Evolutionary conservation across 495 filamentous ascomycete species (phyloP).

Genomic region (Trichodelitschia bisporula): DNA sequence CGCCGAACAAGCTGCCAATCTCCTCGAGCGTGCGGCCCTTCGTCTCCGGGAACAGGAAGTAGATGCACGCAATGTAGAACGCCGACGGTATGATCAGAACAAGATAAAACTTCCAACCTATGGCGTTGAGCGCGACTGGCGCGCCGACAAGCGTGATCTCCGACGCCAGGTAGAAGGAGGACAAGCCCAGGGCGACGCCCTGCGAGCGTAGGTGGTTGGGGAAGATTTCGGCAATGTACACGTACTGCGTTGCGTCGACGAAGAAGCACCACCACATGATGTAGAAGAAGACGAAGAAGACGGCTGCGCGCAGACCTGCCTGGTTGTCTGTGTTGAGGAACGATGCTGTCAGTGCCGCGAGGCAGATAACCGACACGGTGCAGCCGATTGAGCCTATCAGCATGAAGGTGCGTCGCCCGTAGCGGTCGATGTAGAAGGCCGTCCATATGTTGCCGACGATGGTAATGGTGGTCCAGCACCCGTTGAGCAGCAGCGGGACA

Average conservation of each 20-base stretch:
- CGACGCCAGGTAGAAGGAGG: conserved; percentile 18
- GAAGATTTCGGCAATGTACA: conserved; percentile 23
- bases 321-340: conserved; percentile 18
- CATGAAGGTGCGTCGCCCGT: conserved; percentile 19
- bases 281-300: conserved; percentile 22
- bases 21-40: conserved; percentile 2
- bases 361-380: conserved; percentile 14
- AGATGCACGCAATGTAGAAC: conserved; percentile 11
- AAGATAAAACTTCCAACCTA: conserved; percentile 22
- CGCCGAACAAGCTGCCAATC: background rate
- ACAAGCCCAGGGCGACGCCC: conserved; percentile 20
- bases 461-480: conserved; percentile 19
- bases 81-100: conserved; percentile 21
- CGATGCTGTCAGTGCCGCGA: conserved; percentile 17
- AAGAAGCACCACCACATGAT: conserved; percentile 19
- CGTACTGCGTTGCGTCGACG: conserved; percentile 22
- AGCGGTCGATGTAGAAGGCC: conserved; percentile 19
- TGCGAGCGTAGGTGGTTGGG: conserved; percentile 20
- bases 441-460: conserved; percentile 20
- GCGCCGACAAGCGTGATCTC: conserved; percentile 14
- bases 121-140: conserved; percentile 17
- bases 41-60: conserved; percentile 6
- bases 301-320: conserved; percentile 20
- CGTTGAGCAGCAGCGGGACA: conserved; percentile 20
- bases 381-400: conserved; percentile 17